Evolutionary conservation across 129 eudicot genomes (phyloP), one percentile per base, ranked within the genome.

Genomic region (Tagetes erecta): DNA sequence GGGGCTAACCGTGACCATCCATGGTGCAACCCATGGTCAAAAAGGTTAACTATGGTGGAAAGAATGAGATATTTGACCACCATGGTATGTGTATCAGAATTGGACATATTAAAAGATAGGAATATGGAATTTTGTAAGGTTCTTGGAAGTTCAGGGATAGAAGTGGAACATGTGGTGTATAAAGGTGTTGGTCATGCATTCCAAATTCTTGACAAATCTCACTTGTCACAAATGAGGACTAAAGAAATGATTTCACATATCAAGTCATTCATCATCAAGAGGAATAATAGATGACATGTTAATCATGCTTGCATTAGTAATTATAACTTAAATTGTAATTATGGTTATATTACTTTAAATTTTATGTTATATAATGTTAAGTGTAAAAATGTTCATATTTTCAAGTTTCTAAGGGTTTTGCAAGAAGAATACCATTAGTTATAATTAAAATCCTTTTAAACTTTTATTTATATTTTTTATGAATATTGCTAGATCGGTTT

Each of bases 151-250:
- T 80, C 64, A 0, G 93, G 97, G 0, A 70, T 75, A 37, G 58
- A 74, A 74, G 96, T 92, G 50, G 91, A 92, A 55, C 67, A 69
- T 55, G 76, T 87, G 63, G 69, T 85, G 84, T 80, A 53, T 45
- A 78, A 76, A 72, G 96, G 91, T 47, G 97, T 92, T 68, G 96
- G 96, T 31, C 96, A 92, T 87, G 97, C 93, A 71, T 92, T 92
- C 80, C 96, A 92, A 76, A 80, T 87, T 70, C 87, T 92, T 40
- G 80, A 79, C 80, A 85, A 80, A 79, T 87, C 97, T 60, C 78
- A 72, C 9, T 73, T 64, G 52, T 72, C 96, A 40, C 86, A 83
- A 66, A 74, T 41, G 57, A 76, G 83, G 40, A 70, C 83, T 38
- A 70, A 67, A 46, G 96, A 89, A 47, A 80, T 92, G 86, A 76